Evolutionary conservation across 106 monocot genomes (phyloP), one percentile per base, ranked within the genome.

Genomic region (Xerophyta viscosa): DNA sequence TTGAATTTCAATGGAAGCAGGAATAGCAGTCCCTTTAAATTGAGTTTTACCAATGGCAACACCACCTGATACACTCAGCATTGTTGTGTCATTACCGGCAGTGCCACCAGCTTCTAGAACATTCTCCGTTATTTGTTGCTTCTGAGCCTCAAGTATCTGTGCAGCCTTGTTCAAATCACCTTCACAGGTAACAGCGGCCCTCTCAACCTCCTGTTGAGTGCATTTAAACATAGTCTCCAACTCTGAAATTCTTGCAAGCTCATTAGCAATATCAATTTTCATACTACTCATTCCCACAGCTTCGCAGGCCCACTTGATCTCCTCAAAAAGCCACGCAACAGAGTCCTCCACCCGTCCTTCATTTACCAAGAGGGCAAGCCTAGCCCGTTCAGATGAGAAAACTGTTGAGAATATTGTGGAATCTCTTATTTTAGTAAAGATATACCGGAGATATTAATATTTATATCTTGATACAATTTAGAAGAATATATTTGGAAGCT

Each of bases 131-230:
- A 43, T 17, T 62, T 76, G n/a, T 66, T 81, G 77, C 62, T n/a
- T n/a, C n/a, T 78, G 81, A 18, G 62, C 27, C 24, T 73, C 82
- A 54, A 96, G 51, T 45, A 12, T 60, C 31, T 74, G 78, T 19
- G 67, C 78, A 19, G 85, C 70, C 59, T 77, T 88, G 15, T 76
- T 60, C 53, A 96, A 53, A 65, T 96, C 88, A 53, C 94, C 94
- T 53, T 85, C 88, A 36, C 67, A 73, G 14, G 84, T 58, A 46
- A 96, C 73, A 21, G 88, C 67, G 19, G 72, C 85, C 55, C 82
- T 88, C 56, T 96, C 84, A 37, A 89, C 67, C 27, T 96, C 94
- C 66, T 78, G 94, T 73, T 79, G 88, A 15, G 85, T 73, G 53
- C 81, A 81, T 45, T 82, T 96, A 53, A 70, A 76, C 54, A 54